A percentile compares a stretch with the other conserved stretches of the same genome.
phyloP scores from a whole-genome alignment of 2,329 filamentous ascomycete species.

The Simplicillium sp. region DNA sequence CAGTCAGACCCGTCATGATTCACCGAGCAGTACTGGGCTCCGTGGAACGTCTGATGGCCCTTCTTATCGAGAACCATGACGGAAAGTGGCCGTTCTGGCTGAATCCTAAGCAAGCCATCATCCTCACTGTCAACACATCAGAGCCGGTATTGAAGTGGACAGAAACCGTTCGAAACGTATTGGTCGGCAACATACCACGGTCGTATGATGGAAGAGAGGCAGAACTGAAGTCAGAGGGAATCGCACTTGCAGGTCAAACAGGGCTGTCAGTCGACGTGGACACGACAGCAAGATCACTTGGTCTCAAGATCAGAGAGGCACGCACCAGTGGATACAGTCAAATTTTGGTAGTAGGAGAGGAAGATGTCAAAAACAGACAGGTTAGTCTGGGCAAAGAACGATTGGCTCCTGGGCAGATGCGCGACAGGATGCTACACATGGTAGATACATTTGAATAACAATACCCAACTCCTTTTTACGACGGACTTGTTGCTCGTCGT shows the following conservation, averaged over 20 bases:
- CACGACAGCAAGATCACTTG: constrained; percentile 48
- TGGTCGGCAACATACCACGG: constrained; percentile 34
- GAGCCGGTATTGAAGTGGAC: constrained; percentile 41
- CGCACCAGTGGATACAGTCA: constrained; percentile 62
- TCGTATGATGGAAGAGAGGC: constrained; percentile 22
- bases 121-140: constrained; percentile 62
- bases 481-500: too few species aligned
- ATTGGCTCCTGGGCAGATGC: constrained; percentile 34
- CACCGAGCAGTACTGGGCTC: constrained; percentile 80
- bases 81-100: constrained; percentile 85
- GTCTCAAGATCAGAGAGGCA: constrained; percentile 65
- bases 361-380: constrained; percentile 49
- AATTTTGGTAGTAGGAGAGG: constrained; percentile 62
- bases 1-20: constrained; percentile 65
- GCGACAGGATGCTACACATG: constrained; percentile 33
- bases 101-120: constrained; percentile 66
- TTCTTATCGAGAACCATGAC: constrained; percentile 75
- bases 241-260: constrained; percentile 41
- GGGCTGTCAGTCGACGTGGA: constrained; percentile 63
- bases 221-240: constrained; percentile 24
- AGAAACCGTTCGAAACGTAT: constrained; percentile 34
- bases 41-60: constrained; percentile 73
- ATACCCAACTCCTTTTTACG: background rate
- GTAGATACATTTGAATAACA: constrained; percentile 37
- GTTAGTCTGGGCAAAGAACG: constrained; percentile 34